Evolutionary conservation across 352 stramenopile genomes (phyloP), one percentile per base, ranked within the genome.

Genomic region (Phytophthora pisi): DNA sequence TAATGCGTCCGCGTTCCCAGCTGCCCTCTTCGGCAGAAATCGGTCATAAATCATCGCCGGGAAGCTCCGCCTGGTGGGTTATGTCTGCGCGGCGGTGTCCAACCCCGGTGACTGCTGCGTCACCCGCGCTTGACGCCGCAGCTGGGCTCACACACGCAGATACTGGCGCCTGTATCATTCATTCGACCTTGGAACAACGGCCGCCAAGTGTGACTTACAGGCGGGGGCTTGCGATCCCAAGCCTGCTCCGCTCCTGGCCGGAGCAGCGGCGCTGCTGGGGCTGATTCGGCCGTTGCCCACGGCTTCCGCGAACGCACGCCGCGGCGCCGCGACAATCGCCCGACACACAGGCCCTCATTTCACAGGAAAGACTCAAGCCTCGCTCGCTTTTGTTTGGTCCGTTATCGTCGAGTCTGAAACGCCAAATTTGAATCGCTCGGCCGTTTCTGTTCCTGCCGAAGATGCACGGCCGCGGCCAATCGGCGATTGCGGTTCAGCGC

Each of bases 101-200:
- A 57, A 62, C 65, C 28, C 34, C 23, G 23, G 18, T 54, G 58
- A 53, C 30, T 6, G 31, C 1, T 24, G 5, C 52, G 45, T 58
- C 51, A 50, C 18, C 42, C 42, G 51, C 28, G 24, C 34, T 66
- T 70, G 24, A 60, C 18, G 28, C 54, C 20, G 40, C 55, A 60
- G 55, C 49, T 69, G 49, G 15, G 40, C 40, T n/a, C 10, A 18
- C 38, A 46, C 40, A 18, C 3, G 11, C 40, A 30, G 28, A 61
- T 64, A 66, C 23, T 68, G 47, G 31, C 68, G 62, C 62, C 24
- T 16, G 57, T 63, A 71, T 75, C 56, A 67, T 75, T 75, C 64
- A 52, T 75, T 71, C 68, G 62, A 72, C 28, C 20, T 57, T 68
- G 68, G 57, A 75, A 70, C 61, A 70, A 64, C 31, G 54, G 10